A percentile compares a stretch with the other conserved stretches of the same genome.
Conservation (phyloP, 2,329 filamentous ascomycete species). For the Ophiostoma sp. region DNA sequence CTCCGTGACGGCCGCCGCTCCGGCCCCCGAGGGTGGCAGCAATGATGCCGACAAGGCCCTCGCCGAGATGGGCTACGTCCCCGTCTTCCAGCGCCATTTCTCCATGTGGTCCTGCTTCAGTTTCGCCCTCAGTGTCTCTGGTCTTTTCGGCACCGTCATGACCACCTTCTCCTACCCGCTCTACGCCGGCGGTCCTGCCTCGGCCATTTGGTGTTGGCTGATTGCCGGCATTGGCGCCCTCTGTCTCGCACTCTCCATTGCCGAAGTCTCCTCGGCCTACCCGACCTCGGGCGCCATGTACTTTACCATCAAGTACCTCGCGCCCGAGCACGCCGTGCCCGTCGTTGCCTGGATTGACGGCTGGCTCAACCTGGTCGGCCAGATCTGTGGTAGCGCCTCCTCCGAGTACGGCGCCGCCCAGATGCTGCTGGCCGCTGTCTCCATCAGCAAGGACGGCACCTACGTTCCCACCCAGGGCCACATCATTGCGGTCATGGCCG, state of each 20-base stretch:
- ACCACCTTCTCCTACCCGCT: slow-evolving; percentile 53
- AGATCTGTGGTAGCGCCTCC: slow-evolving; percentile 50
- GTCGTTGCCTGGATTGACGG: slow-evolving; percentile 46
- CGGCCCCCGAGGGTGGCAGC: slow-evolving; percentile 18
- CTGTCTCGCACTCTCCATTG: slow-evolving; percentile 50
- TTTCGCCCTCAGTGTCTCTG: slow-evolving; percentile 54
- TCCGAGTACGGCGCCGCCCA: slow-evolving; percentile 54
- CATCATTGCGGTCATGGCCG: slow-evolving; percentile 52
- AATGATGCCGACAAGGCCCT: slow-evolving; percentile 34
- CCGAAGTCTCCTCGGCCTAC: slow-evolving; percentile 54
- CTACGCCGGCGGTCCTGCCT: slow-evolving; percentile 47
- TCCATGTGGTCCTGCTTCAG: slow-evolving; percentile 53
- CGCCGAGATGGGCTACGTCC: slow-evolving; percentile 37
- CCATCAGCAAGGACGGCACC: slow-evolving; percentile 44
- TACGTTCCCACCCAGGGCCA: slow-evolving; percentile 44
- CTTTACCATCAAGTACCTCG: slow-evolving; percentile 52
- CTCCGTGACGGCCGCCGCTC: background rate
- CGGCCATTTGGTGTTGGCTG: slow-evolving; percentile 55
- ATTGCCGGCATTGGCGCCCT: slow-evolving; percentile 53
- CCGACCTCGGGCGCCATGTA: slow-evolving; percentile 48
- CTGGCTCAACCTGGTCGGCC: slow-evolving; percentile 49
- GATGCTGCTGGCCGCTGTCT: slow-evolving; percentile 51
- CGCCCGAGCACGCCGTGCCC: slow-evolving; percentile 44
- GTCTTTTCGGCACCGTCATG: slow-evolving; percentile 51
- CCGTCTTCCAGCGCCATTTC: slow-evolving; percentile 54